These are phyloP conservation scores for Clonostachys solani DNA, from an alignment of 2,329 filamentous ascomycete genomes.

Conservation along the genomic window DNA sequence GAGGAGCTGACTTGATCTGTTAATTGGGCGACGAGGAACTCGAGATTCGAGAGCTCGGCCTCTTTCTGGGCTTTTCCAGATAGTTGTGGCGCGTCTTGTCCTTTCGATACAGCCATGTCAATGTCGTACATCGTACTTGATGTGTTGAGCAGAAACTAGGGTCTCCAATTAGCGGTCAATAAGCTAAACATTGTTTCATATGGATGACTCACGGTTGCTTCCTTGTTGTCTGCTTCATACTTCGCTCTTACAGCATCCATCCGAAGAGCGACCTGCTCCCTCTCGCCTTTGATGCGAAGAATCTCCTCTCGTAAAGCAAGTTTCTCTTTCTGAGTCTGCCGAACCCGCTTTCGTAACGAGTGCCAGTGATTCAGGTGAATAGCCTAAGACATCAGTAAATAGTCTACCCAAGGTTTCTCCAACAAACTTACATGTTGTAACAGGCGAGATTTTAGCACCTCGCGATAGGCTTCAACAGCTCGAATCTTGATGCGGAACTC, in stretches of 20 bases:
- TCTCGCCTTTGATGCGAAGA: slow-evolving; percentile 51
- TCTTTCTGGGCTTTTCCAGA: slow-evolving; percentile 38
- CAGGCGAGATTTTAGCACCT: slow-evolving; percentile 50
- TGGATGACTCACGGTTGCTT: slow-evolving; percentile 38
- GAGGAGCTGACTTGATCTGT: slow-evolving; percentile 47
- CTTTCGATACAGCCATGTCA: slow-evolving; percentile 50
- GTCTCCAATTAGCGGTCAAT: background rate
- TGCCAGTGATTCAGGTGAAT: slow-evolving; percentile 57
- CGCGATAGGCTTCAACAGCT: slow-evolving; percentile 53
- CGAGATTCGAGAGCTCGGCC: slow-evolving; percentile 51
- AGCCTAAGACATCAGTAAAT: slow-evolving; percentile 28
- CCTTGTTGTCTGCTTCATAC: slow-evolving; percentile 50
- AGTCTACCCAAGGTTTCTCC: background rate
- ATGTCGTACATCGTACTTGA: slow-evolving; percentile 59
- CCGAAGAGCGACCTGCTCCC: slow-evolving; percentile 56
- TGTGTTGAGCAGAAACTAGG: slow-evolving; percentile 41
- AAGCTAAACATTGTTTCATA: slow-evolving; percentile 4
- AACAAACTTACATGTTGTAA: slow-evolving; percentile 51
- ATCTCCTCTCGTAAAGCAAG: slow-evolving; percentile 54
- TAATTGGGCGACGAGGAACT: slow-evolving; percentile 51
- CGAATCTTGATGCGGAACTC: slow-evolving; percentile 51
- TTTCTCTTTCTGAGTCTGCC: slow-evolving; percentile 53
- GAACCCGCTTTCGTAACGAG: slow-evolving; percentile 52
- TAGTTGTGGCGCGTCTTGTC: slow-evolving; percentile 42
- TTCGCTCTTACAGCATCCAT: slow-evolving; percentile 60